Base-by-base conservation (phyloP, 345 rosid species). In the Salix udensis region DNA sequence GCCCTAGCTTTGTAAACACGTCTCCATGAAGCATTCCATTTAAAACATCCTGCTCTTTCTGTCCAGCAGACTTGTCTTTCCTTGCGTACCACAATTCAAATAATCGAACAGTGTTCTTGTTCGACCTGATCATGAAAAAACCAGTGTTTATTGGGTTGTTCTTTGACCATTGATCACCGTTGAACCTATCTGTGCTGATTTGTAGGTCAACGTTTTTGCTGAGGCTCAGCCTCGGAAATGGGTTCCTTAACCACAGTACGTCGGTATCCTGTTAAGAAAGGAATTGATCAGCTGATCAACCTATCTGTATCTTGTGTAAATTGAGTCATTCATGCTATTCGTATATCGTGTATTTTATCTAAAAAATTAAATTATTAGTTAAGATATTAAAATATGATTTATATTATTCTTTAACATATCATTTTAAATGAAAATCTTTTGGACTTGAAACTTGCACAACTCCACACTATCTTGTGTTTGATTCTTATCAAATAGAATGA, bases 11-110 rank as follows among this genome's bases (percentile, higher is more conserved):
- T 11, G 26, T 19, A 6, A 82, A 80, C 37, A 72, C 42, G 28
- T 94, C 96, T 0, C 71, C 50, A 21, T 50, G 82, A 48, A 87
- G 65, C 34, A 95, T 84, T 5, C 82, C 70, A 39, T 77, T 2
- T 39, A 93, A 81, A 37, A 93, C 96, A 28, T 95, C 97, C 70
- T 93, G 97, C 65, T 95, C 97, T 77, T 91, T 92, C 82, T 72
- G 72, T 3, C 92, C 90, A 0, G 79, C 74, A 12, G 96, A 84
- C 4, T 81, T 87, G 70, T 88, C 87, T 72, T 87, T 93, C 81
- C 67, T 81, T 37, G 82, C 84, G 31, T 93, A 89, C 97, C 97
- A 95, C 37, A 69, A 53, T 2, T 88, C 81, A 58, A 91, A 90
- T 42, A 95, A 72, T 10, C 88, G 75, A 26, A 91, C 80, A 40